Evolutionary conservation across 371 early-diverging fungal genomes (phyloP).

Genomic region (Umbelopsis sp.): DNA sequence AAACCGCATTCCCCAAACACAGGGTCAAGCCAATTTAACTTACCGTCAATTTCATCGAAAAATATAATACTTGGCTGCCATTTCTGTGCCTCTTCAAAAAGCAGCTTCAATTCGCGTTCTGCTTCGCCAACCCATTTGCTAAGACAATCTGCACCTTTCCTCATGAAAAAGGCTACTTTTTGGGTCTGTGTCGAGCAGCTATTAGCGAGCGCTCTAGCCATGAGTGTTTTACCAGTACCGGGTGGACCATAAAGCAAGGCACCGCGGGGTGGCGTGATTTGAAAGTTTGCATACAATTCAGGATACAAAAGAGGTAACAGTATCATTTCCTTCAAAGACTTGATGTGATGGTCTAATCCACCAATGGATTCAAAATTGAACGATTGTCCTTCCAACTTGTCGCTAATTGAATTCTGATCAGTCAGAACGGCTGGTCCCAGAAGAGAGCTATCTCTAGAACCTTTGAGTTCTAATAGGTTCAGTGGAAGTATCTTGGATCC

Average conservation of each 20-base stretch:
- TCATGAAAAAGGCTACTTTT: constrained; percentile 76
- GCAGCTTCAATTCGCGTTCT: constrained; percentile 68
- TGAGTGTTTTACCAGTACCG: constrained; percentile 99
- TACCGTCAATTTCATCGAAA: constrained; percentile 99
- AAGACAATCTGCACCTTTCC: constrained; percentile 80
- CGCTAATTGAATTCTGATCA: constrained; percentile 46
- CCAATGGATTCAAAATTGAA: constrained; percentile 62
- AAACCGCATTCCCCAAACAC: neutral
- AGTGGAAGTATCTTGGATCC: constrained; percentile 41
- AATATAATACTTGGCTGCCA: constrained; percentile 99
- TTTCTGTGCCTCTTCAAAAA: constrained; percentile 69
- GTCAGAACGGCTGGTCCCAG: constrained; percentile 26
- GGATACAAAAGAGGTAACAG: constrained; percentile 77
- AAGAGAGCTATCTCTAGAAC: constrained; percentile 32
- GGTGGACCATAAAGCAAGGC: constrained; percentile 93
- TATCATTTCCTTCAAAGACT: constrained; percentile 74
- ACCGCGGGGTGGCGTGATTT: constrained; percentile 68
- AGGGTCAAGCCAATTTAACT: neutral
- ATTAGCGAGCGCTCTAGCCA: constrained; percentile 90
- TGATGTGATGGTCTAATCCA: constrained; percentile 59
- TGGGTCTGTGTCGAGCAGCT: constrained; percentile 59
- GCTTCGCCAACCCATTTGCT: constrained; percentile 87
- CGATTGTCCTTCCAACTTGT: constrained; percentile 35
- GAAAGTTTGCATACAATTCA: constrained; percentile 63
- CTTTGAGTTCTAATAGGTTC: constrained; percentile 44